These are phyloP conservation scores for Exophiala alcalophila DNA, from an alignment of 2,329 filamentous ascomycete genomes.

Conservation along the genomic window DNA sequence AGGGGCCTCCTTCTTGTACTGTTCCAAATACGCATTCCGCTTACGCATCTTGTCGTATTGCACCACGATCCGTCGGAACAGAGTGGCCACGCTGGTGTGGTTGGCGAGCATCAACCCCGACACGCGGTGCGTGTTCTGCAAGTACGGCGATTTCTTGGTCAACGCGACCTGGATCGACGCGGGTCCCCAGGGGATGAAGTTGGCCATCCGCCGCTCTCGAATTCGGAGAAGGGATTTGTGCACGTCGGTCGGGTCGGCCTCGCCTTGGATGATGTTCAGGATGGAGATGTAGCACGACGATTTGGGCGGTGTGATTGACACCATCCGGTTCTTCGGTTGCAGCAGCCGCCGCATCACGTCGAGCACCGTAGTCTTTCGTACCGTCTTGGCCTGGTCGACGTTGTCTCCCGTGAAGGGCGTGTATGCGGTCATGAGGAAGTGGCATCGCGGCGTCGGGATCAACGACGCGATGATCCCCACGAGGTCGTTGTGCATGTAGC, in stretches of 20 bases:
- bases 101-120: constrained; percentile 97
- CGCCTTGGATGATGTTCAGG: constrained; percentile 96
- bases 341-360: constrained; percentile 95
- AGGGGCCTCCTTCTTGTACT: constrained; percentile 91
- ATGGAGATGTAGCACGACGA: constrained; percentile 99
- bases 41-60: constrained; percentile 95
- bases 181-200: constrained; percentile 97
- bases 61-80: constrained; percentile 89
- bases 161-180: constrained; percentile 96
- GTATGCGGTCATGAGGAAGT: constrained; percentile 98
- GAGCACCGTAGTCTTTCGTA: constrained; percentile 94
- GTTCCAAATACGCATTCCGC: constrained; percentile 93
- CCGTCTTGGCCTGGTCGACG: constrained; percentile 93
- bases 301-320: constrained; percentile 90
- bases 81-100: constrained; percentile 92
- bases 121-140: constrained; percentile 89
- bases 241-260: constrained; percentile 94
- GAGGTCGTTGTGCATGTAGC: constrained; percentile 99
- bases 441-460: constrained; percentile 92
- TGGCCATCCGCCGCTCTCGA: constrained; percentile 85
- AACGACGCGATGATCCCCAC: constrained; percentile 94
- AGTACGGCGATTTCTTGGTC: constrained; percentile 94
- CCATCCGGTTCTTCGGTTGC: constrained; percentile 99
- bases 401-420: constrained; percentile 96
- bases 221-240: constrained; percentile 98